Evolutionary conservation across 108 stramenopile genomes (phyloP).

Genomic region (Aurantiochytrium sp.): DNA sequence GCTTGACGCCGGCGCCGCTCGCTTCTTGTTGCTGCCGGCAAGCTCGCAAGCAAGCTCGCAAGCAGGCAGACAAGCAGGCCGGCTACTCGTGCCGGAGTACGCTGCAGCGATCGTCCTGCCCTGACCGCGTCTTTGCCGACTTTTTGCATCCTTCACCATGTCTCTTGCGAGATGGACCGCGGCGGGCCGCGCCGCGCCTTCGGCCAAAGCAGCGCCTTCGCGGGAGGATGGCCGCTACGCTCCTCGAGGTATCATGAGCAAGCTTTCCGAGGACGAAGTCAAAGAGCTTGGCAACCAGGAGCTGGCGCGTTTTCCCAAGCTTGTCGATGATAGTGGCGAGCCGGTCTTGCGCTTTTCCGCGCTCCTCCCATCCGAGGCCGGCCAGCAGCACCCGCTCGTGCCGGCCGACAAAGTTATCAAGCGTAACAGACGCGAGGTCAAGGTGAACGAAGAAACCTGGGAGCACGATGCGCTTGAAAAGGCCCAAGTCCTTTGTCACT

Average conservation of each 20-base stretch:
- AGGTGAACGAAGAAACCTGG: background rate
- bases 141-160: background rate
- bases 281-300: background rate
- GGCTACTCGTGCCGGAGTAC: too few species aligned
- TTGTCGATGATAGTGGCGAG: background rate
- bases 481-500: background rate
- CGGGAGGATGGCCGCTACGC: background rate
- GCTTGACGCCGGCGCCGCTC: too few species aligned
- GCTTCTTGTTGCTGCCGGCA: too few species aligned
- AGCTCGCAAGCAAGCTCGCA: too few species aligned
- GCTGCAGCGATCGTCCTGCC: too few species aligned
- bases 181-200: background rate
- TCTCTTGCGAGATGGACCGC: background rate
- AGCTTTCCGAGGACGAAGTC: background rate
- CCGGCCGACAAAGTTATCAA: background rate
- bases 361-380: background rate
- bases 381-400: background rate
- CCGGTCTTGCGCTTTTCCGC: background rate
- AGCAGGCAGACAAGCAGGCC: too few species aligned
- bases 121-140: too few species aligned
- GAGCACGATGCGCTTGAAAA: background rate
- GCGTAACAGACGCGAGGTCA: background rate
- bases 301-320: background rate
- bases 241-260: background rate
- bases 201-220: background rate